These are phyloP conservation scores for Achlya hypogyna DNA, from an alignment of 352 stramenopile species.

Conservation along the genomic window DNA sequence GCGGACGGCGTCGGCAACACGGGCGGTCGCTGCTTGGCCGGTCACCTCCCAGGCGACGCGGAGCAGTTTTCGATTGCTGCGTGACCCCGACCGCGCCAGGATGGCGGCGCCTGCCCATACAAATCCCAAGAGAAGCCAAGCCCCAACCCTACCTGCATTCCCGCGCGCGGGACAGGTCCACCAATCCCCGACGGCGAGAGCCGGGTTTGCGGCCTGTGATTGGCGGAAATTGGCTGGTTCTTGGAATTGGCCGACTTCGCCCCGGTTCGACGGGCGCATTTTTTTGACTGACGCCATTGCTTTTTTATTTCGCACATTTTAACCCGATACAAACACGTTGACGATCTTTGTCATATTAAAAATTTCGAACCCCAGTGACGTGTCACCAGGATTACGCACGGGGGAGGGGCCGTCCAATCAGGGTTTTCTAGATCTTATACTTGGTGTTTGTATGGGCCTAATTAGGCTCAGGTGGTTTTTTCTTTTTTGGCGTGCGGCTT, in stretches of 20 bases:
- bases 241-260: constrained; percentile 2
- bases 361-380: not conserved
- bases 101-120: constrained; percentile 7
- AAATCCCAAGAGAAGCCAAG: constrained; percentile 4
- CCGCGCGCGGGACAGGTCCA: too few relatives aligned
- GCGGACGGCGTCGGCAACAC: too few relatives aligned
- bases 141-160: not conserved
- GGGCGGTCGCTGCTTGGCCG: too few relatives aligned
- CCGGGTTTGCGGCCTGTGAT: not conserved
- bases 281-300: not conserved
- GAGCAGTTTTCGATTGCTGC: not conserved
- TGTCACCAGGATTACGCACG: too few relatives aligned
- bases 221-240: constrained; percentile 20
- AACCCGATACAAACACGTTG: not conserved
- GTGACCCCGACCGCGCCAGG: not conserved
- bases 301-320: too few relatives aligned
- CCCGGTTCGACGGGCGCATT: not conserved
- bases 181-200: not conserved
- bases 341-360: constrained; percentile 1
- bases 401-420: too few relatives aligned
- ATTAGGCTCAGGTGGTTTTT: constrained; percentile 19
- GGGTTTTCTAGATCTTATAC: not conserved
- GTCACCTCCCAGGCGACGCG: not conserved
- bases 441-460: not conserved
- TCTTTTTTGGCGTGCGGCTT: constrained; percentile 21